Evolutionary conservation across 2,329 filamentous ascomycete genomes (phyloP), one percentile per base, ranked within the genome.

Genomic region (Verticillium nubilum): DNA sequence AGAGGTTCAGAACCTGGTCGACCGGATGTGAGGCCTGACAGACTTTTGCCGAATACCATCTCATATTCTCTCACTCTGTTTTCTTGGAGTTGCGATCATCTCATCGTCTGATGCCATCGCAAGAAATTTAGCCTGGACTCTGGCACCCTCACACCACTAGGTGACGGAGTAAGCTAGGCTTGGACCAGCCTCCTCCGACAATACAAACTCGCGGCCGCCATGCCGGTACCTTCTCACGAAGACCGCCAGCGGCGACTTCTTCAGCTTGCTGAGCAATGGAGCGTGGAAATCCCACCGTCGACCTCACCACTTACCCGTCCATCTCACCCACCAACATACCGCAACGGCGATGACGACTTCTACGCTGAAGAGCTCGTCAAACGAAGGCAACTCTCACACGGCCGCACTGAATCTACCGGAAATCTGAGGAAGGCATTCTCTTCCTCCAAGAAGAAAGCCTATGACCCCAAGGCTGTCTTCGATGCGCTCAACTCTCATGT

Each of bases 351-450:
- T 58, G 83, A 86, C 63, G 80, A 85, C 56, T 68, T 74, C 27
- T 69, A 74, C 3, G 83, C 82, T n/a, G 83, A 86, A 58, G 78
- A 81, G 33, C 73, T 85, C 29, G 72, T 86, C 58, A 79, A 80
- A 64, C 76, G 76, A 26, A 77, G 78, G 47, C 73, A 77, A 13
- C 57, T 69, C 31, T 62, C 62, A 33, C 71, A 71, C 17, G 64
- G 68, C 15, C 70, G 72, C 42, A 64, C 69, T 3, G 67, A 68
- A 7, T 66, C 66, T n/a, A 65, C 69, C 33, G 65, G 65, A 12
- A 66, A 67, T 15, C 64, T 75, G 23, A 72, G 70, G 50, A 74
- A 76, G 9, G 76, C 77, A 12, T 80, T 80, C 61, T 76, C 73
- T 1, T 78, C 75, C 61, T 78, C 75, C 61, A 80, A 76, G 61